These are phyloP conservation scores for Fusarium sororula DNA, from an alignment of 2,329 filamentous ascomycete genomes.

Conservation along the genomic window DNA sequence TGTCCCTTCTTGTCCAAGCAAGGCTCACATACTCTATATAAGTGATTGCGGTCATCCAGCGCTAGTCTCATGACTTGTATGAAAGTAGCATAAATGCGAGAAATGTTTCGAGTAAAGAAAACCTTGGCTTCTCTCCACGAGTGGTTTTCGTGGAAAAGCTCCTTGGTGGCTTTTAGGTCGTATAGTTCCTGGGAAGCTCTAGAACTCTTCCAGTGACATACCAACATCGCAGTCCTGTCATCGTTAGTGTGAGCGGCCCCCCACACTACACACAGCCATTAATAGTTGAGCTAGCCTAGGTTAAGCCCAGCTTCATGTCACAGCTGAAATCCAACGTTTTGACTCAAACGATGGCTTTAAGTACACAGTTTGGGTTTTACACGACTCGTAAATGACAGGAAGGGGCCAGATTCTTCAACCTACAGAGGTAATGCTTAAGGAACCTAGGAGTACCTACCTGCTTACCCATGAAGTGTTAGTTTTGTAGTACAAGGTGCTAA, in stretches of 20 bases:
- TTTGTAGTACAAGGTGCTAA: not conserved
- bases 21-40: not conserved
- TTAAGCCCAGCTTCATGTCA: not conserved
- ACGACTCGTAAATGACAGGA: not conserved
- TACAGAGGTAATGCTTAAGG: not conserved
- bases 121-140: not conserved
- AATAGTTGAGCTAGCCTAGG: not conserved
- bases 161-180: not conserved
- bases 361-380: not conserved
- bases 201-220: slow-evolving; percentile 30
- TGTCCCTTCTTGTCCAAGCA: not conserved
- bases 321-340: not conserved
- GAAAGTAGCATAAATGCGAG: not conserved
- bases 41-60: not conserved
- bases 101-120: not conserved
- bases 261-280: not conserved
- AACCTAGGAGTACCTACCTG: not conserved
- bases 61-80: not conserved
- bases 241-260: slow-evolving; percentile 13
- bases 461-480: not conserved
- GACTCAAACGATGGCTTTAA: slow-evolving; percentile 3
- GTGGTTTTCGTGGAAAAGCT: not conserved
- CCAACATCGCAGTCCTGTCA: not conserved
- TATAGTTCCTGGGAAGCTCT: slow-evolving; percentile 9
- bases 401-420: not conserved